Evolutionary conservation across 768 basidiomycete genomes (phyloP), one percentile per base, ranked within the genome.

Genomic region (Cyathus striatus): DNA sequence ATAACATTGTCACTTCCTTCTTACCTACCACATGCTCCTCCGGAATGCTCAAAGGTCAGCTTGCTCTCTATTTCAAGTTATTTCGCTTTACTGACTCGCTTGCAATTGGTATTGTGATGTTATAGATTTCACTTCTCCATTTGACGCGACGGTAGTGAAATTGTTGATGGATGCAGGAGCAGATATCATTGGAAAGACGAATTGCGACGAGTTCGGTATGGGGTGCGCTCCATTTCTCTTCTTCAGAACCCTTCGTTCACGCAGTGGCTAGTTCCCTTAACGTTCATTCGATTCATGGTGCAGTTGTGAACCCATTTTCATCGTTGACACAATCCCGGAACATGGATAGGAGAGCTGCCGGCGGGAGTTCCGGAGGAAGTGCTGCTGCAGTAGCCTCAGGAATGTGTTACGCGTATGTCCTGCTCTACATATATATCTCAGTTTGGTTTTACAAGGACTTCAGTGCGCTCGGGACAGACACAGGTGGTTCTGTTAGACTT

Each of bases 121-220:
- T 7, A 25, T 24, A 91, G 88, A 75, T 27, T 96, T 88, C 55
- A 60, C 52, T 0, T 80, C 94, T 0, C 90, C 90, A 0, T 91
- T 86, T 56, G 86, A 91, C 58, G 90, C 95, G 38, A 95, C 91
- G 1, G 87, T 86, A 5, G 88, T 96, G 0, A 46, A 63, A 3
- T 63, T 82, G 7, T 62, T 98, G 2, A 68, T 71, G 1, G 48
- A 66, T 1, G 65, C 70, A 0, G 92, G 91, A 0, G 91, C 84
- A 0, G 62, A 78, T 14, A 73, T 97, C 9, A 55, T 86, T 2
- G 95, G 92, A 1, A 96, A 96, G 64, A 84, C 93, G 1, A 94
- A 95, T 57, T 90, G 91, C 60, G 95, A 99, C 58, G 94, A 98
- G 63, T 98, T 98, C 62, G 95, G 95, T 1, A 98, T 98, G 95